Evolutionary conservation across 208 protist species (phyloP).

Genomic region (Wallacemonas sp.): DNA sequence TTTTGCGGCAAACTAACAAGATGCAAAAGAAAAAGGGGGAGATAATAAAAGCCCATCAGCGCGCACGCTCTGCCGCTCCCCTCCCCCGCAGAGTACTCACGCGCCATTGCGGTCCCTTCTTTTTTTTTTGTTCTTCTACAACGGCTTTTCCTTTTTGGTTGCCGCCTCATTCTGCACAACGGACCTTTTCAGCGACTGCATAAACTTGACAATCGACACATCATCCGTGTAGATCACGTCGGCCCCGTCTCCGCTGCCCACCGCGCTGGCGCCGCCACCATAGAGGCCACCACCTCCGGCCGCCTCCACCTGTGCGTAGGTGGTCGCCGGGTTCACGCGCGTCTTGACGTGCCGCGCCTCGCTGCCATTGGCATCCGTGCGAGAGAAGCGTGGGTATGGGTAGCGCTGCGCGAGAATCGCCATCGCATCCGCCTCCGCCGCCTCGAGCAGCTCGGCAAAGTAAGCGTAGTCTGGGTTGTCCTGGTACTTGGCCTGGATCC

Average conservation of each 20-base stretch:
- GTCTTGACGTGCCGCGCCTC: slow-evolving; percentile 89
- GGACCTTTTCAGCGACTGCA: slow-evolving; percentile 75
- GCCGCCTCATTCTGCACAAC: slow-evolving; percentile 37
- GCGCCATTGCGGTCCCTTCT: neutral
- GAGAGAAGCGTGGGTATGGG: slow-evolving; percentile 87
- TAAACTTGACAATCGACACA: slow-evolving; percentile 75
- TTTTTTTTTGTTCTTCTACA: neutral
- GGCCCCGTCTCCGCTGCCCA: slow-evolving; percentile 27
- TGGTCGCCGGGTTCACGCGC: slow-evolving; percentile 80
- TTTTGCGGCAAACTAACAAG: too few relatives aligned
- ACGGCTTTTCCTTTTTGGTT: slow-evolving; percentile 2
- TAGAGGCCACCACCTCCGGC: neutral
- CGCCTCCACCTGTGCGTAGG: slow-evolving; percentile 41
- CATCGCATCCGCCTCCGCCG: slow-evolving; percentile 69
- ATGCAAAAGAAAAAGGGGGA: too few relatives aligned
- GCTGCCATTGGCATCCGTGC: slow-evolving; percentile 82
- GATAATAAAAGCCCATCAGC: neutral
- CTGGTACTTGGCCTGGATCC: slow-evolving; percentile 94
- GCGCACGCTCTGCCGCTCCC: slow-evolving; percentile 8
- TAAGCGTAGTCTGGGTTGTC: slow-evolving; percentile 86
- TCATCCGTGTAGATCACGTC: slow-evolving; percentile 89
- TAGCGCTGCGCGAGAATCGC: slow-evolving; percentile 54
- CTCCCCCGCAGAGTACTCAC: neutral
- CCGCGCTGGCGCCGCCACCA: slow-evolving; percentile 2
- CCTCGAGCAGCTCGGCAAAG: slow-evolving; percentile 75